These are phyloP conservation scores for Gymnopilus dilepis DNA, from an alignment of 768 basidiomycete genomes.

Conservation along the genomic window DNA sequence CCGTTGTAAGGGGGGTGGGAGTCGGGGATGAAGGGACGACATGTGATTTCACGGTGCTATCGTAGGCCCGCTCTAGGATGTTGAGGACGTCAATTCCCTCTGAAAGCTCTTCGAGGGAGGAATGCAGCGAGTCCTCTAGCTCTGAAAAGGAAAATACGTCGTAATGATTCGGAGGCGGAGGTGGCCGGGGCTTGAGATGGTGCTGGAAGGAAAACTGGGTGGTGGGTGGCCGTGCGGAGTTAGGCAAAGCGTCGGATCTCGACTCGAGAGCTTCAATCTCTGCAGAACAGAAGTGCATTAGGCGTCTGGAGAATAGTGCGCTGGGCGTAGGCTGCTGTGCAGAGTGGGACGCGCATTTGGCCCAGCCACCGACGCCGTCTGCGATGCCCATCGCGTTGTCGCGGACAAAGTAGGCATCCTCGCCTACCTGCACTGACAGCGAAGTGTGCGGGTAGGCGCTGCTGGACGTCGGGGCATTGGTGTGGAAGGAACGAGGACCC, in stretches of 20 bases:
- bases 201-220: conserved; percentile 33
- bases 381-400: conserved; percentile 92
- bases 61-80: conserved; percentile 74
- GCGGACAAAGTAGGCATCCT: conserved; percentile 87
- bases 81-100: conserved; percentile 74
- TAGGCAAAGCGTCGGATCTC: not conserved
- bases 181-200: conserved; percentile 30
- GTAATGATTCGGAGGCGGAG: conserved; percentile 17
- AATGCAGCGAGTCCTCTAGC: conserved; percentile 42
- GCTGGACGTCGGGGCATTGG: conserved; percentile 4
- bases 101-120: conserved; percentile 54
- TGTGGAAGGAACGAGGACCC: conserved; percentile 25
- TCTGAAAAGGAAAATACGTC: conserved; percentile 18
- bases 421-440: conserved; percentile 82
- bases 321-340: conserved; percentile 37
- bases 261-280: conserved; percentile 47
- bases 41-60: conserved; percentile 67
- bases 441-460: conserved; percentile 33
- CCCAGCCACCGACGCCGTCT: conserved; percentile 96
- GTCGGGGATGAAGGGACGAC: conserved; percentile 39
- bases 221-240: conserved; percentile 21
- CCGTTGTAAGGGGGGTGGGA: conserved; percentile 47
- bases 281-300: conserved; percentile 86
- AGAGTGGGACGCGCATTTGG: conserved; percentile 36
- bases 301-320: conserved; percentile 72